phyloP scores from a whole-genome alignment of 306 rosid species.

The Castanea crenata region DNA sequence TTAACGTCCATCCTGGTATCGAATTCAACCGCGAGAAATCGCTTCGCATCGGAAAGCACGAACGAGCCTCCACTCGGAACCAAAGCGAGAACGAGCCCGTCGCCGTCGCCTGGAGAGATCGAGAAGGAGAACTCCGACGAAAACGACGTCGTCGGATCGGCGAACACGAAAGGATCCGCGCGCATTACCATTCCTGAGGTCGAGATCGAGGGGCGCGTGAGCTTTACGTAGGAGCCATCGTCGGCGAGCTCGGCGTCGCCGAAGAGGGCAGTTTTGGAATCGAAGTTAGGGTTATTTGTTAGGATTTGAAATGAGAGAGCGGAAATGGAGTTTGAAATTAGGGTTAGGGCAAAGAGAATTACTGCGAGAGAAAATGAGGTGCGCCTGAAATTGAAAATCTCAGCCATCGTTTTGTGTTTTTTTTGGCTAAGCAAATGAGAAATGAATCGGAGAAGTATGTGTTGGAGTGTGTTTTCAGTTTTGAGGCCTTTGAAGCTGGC shows the following conservation, averaged over 20 bases:
- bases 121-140: constrained; percentile 37
- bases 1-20: constrained; percentile 17
- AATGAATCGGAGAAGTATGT: too few species aligned
- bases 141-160: constrained; percentile 29
- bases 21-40: constrained; percentile 25
- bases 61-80: constrained; percentile 7
- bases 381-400: constrained; percentile 2
- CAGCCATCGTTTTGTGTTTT: constrained; percentile 18
- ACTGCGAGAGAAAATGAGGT: neutral
- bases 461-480: too few species aligned
- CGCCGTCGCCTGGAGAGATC: constrained; percentile 25
- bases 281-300: constrained; percentile 29
- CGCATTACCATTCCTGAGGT: constrained; percentile 36
- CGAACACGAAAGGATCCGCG: constrained; percentile 18
- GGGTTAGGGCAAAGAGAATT: constrained; percentile 13
- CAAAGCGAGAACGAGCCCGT: constrained; percentile 26
- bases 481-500: too few species aligned
- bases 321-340: constrained; percentile 23
- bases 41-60: constrained; percentile 20
- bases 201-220: constrained; percentile 21
- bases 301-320: constrained; percentile 15
- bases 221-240: constrained; percentile 15
- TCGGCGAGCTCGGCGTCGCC: constrained; percentile 37
- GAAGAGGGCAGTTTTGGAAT: constrained; percentile 29
- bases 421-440: too few species aligned